phyloP scores from a whole-genome alignment of 2,329 filamentous ascomycete species.

The Hymenoscyphus salicellus region DNA sequence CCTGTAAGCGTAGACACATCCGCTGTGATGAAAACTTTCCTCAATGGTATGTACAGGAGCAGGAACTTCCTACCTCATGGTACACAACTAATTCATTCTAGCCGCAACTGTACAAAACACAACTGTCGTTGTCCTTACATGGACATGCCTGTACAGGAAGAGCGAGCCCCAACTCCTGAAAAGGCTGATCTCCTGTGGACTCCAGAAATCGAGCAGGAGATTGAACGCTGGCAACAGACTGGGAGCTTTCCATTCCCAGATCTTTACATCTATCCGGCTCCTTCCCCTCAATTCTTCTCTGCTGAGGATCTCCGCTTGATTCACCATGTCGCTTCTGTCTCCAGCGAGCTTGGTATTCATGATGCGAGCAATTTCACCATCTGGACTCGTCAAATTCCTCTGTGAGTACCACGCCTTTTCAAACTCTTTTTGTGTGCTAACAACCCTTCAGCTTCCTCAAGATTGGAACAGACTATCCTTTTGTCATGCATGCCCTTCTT shows the following conservation, averaged over 20 bases:
- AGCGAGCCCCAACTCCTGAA: constrained; percentile 58
- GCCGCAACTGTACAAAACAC: constrained; percentile 98
- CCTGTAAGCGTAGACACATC: constrained; percentile 96
- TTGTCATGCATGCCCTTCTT: constrained; percentile 91
- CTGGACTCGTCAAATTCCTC: constrained; percentile 90
- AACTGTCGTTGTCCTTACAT: constrained; percentile 98
- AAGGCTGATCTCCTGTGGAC: constrained; percentile 78
- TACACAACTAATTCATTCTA: constrained; percentile 40
- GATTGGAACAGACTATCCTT: constrained; percentile 76
- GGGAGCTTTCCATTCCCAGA: constrained; percentile 83
- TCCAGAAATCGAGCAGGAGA: constrained; percentile 75
- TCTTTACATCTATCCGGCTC: constrained; percentile 71
- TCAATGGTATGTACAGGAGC: constrained; percentile 69
- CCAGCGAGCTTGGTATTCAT: constrained; percentile 73
- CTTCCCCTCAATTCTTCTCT: constrained; percentile 69
- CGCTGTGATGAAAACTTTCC: constrained; percentile 96
- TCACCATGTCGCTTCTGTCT: constrained; percentile 83
- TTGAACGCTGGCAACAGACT: constrained; percentile 79
- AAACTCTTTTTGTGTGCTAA: constrained; percentile 29
- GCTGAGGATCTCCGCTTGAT: constrained; percentile 82
- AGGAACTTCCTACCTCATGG: not conserved
- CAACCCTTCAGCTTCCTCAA: constrained; percentile 64
- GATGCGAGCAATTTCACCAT: constrained; percentile 81
- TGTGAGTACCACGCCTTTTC: constrained; percentile 57
- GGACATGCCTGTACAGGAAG: constrained; percentile 70